These are phyloP conservation scores for Porogramme epimiltina DNA, from an alignment of 1,284 basidiomycete genomes.

Conservation along the genomic window DNA sequence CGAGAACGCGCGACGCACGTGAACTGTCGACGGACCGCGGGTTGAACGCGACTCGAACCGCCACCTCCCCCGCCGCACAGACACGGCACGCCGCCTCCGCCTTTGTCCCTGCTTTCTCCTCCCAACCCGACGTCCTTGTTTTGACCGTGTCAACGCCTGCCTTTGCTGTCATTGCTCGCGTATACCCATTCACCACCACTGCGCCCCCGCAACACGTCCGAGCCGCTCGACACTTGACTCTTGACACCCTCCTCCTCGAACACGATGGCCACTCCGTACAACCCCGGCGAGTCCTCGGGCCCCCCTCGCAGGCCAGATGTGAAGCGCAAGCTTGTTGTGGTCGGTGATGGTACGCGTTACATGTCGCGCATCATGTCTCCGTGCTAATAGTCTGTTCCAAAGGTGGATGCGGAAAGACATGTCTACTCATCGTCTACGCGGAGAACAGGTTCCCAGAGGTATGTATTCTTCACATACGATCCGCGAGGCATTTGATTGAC, in stretches of 20 bases:
- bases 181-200: neutral
- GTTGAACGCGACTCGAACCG: slow-evolving; percentile 15
- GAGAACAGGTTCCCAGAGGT: slow-evolving; percentile 99
- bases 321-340: slow-evolving; percentile 89
- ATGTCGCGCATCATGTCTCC: slow-evolving; percentile 28
- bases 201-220: too few relatives aligned
- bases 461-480: slow-evolving; percentile 27
- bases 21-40: slow-evolving; percentile 9
- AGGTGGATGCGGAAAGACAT: slow-evolving; percentile 89
- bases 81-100: neutral
- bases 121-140: neutral
- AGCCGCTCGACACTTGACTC: neutral
- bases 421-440: slow-evolving; percentile 92
- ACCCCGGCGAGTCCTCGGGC: slow-evolving; percentile 22
- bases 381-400: slow-evolving; percentile 14
- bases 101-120: slow-evolving; percentile 1
- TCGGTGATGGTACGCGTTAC: slow-evolving; percentile 76
- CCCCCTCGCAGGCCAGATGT: slow-evolving; percentile 68
- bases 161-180: neutral
- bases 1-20: slow-evolving; percentile 16
- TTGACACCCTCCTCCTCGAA: neutral
- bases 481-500: too few relatives aligned
- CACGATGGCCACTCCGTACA: slow-evolving; percentile 21
- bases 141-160: neutral
- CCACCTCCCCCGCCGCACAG: neutral